Conservation (phyloP, 352 stramenopile species). For the Aphanomyces astaci region DNA sequence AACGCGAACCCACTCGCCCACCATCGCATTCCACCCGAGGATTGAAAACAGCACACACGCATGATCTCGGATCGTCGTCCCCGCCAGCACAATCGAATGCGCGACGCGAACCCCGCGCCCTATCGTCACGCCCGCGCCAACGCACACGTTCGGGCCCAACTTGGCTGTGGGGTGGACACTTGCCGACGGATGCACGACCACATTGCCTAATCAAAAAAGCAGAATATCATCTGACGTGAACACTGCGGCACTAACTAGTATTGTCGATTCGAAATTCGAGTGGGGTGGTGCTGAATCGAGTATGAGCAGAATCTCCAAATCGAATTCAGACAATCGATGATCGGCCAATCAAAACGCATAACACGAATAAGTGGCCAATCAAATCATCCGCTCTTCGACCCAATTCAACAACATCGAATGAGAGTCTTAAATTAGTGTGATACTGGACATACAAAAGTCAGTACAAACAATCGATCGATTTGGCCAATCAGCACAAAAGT, state of each 20-base stretch:
- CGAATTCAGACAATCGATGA: too few relatives aligned
- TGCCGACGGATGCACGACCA: conserved; percentile 69
- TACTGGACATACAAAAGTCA: neutral
- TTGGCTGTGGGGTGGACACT: conserved; percentile 81
- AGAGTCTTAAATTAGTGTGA: neutral
- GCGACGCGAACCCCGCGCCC: conserved; percentile 69
- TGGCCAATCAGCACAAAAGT: too few relatives aligned
- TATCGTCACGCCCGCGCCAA: conserved; percentile 77
- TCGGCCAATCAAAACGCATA: too few relatives aligned
- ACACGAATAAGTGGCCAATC: too few relatives aligned
- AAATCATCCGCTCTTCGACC: too few relatives aligned
- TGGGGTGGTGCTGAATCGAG: too few relatives aligned
- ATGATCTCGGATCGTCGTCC: conserved; percentile 82
- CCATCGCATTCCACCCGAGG: conserved; percentile 85
- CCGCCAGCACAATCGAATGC: conserved; percentile 84
- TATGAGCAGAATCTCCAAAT: too few relatives aligned
- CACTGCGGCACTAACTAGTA: too few relatives aligned
- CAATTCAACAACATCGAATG: too few relatives aligned
- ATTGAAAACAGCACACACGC: conserved; percentile 81
- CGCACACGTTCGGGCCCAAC: conserved; percentile 78
- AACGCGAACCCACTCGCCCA: conserved; percentile 78
- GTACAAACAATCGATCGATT: too few relatives aligned
- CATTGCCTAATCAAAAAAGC: conserved; percentile 35
- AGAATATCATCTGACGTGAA: too few relatives aligned
- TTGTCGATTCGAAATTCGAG: too few relatives aligned